phyloP scores from a whole-genome alignment of 2,329 filamentous ascomycete species.

The Colletotrichum liriopes region DNA sequence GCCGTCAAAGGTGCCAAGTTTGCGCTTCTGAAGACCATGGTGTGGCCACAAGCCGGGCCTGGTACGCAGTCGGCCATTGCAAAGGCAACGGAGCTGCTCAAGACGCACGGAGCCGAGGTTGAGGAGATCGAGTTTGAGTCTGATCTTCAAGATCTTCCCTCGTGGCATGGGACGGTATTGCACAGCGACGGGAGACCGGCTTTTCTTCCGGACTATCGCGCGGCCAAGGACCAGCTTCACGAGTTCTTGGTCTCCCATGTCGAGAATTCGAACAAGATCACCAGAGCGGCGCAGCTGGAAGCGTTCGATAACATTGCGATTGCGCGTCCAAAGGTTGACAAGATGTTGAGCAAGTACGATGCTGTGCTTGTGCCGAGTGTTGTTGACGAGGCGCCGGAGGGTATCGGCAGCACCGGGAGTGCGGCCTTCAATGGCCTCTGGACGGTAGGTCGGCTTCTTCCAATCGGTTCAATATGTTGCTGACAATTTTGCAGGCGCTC shows the following conservation, averaged over 20 bases:
- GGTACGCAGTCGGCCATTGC: conserved; percentile 61
- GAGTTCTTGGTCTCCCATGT: conserved; percentile 64
- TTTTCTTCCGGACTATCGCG: conserved; percentile 69
- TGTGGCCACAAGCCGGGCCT: conserved; percentile 64
- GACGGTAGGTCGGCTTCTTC: conserved; percentile 62
- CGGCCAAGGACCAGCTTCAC: conserved; percentile 63
- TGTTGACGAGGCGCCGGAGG: conserved; percentile 70
- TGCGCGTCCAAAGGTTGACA: conserved; percentile 66
- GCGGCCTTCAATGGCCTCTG: conserved; percentile 66
- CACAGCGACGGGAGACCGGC: conserved; percentile 66
- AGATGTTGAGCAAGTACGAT: conserved; percentile 63
- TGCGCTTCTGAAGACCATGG: conserved; percentile 67
- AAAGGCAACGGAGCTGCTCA: conserved; percentile 57
- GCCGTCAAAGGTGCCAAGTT: conserved; percentile 65
- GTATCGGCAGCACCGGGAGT: conserved; percentile 67
- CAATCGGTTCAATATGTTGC: conserved; percentile 26
- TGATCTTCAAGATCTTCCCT: conserved; percentile 63
- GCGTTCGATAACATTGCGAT: conserved; percentile 68
- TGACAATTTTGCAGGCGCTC: conserved; percentile 60
- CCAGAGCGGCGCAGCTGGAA: conserved; percentile 64
- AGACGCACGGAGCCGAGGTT: conserved; percentile 66
- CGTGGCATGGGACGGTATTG: conserved; percentile 69
- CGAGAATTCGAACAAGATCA: conserved; percentile 61
- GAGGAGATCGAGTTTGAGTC: conserved; percentile 69
- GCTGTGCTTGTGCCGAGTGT: conserved; percentile 72